Base-by-base conservation (phyloP, 2,329 filamentous ascomycete species). In the Hansfordia pulvinata region DNA sequence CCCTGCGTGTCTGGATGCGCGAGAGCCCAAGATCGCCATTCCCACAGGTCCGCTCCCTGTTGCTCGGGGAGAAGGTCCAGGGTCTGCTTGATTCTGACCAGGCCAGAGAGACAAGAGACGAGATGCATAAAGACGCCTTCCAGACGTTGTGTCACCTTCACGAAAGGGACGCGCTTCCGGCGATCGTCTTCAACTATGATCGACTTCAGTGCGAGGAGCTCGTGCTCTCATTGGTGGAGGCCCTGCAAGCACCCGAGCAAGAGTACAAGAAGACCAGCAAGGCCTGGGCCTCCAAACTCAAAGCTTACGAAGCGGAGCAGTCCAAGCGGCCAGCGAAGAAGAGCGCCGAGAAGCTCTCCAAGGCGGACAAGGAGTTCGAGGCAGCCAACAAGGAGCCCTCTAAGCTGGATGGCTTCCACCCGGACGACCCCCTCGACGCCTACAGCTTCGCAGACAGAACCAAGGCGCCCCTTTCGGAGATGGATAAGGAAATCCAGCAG, bases 181-280 rank as follows among this genome's bases (percentile, higher is more conserved):
- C 76, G 0, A 71, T 88, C 9, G 47, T 85, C 2, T 88, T 88
- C 57, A 81, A 82, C 42, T 88, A 81, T 38, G 76, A 85, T 35
- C 69, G 78, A 25, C 47, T 49, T 2, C 49, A 55, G 17, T 86
- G 81, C 39, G 78, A 84, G 46, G 45, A 48, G 8, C 64, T 78
- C 16, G 63, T 68, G 15, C 37, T 46, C 14, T 40, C 49, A 1
- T 38, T 85, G 0, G 44, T 76, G 2, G 37, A 47, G 1, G 56
- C 70, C 31, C 52, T 85, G 0, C 43, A 61, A 26, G 41, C 55
- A 2, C 62, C 66, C 0, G 76, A 82, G 39, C 35, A 52, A 0
- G 38, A 43, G 6, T 79, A 67, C 57, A 73, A 76, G 39, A 52
- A 65, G 25, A 56, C 55, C 1, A 69, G 64, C 30, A 46, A 61